Conservation (phyloP, 2,329 filamentous ascomycete species). For the Claviceps sp. region DNA sequence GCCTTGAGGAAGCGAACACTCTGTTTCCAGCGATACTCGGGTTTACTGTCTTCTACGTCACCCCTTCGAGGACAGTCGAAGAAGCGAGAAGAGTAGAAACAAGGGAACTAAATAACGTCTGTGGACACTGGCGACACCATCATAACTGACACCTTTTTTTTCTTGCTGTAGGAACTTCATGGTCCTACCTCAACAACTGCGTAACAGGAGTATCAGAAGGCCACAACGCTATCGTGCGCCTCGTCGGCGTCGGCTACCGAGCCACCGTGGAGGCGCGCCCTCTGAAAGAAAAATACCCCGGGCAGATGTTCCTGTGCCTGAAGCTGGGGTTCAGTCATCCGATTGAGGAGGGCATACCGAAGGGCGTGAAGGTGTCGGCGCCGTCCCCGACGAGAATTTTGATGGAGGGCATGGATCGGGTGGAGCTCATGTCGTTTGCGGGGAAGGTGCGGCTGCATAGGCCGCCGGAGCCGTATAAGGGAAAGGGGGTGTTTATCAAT, state of each 20-base stretch:
- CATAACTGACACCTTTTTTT: not conserved
- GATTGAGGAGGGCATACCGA: constrained; percentile 74
- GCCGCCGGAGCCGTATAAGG: constrained; percentile 93
- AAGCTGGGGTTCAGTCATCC: constrained; percentile 97
- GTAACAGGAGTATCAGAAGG: constrained; percentile 93
- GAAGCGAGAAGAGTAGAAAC: too few species aligned
- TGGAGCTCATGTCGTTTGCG: constrained; percentile 81
- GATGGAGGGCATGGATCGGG: constrained; percentile 75
- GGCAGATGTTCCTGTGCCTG: constrained; percentile 78
- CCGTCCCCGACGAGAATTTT: constrained; percentile 86
- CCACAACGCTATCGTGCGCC: constrained; percentile 80
- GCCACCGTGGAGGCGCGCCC: constrained; percentile 71
- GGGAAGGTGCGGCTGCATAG: constrained; percentile 82
- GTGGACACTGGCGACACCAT: too few species aligned
- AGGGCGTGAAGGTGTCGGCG: constrained; percentile 72
- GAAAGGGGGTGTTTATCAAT: constrained; percentile 97
- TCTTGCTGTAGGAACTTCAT: constrained; percentile 56
- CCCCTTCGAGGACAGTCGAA: too few species aligned
- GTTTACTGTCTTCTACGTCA: too few species aligned
- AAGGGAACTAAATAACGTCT: not conserved
- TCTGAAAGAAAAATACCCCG: constrained; percentile 60
- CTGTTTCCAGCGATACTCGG: too few species aligned
- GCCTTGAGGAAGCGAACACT: too few species aligned
- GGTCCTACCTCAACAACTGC: constrained; percentile 80
- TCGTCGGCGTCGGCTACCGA: constrained; percentile 92